These are phyloP conservation scores for Colletotrichum sp. DNA, from an alignment of 2,329 filamentous ascomycete species.

Conservation along the genomic window DNA sequence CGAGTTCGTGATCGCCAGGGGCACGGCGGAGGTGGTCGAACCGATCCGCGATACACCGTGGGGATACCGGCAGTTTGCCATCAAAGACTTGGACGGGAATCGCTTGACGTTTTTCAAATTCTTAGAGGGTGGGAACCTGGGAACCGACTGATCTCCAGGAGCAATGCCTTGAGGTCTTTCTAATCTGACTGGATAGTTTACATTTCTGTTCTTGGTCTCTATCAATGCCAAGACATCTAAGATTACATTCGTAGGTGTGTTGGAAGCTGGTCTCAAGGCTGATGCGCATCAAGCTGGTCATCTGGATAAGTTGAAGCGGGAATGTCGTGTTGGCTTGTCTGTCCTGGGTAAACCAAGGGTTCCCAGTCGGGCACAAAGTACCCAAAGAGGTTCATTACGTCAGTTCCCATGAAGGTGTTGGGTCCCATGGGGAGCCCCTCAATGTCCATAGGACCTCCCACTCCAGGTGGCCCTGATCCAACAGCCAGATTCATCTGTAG, in stretches of 20 bases:
- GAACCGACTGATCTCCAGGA: neutral
- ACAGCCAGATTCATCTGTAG: neutral
- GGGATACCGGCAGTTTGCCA: slow-evolving; percentile 3
- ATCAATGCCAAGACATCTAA: neutral
- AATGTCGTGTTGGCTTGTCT: neutral
- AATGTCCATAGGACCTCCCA: slow-evolving; percentile 15
- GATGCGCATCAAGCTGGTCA: neutral
- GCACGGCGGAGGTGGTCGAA: neutral
- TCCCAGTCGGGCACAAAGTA: slow-evolving; percentile 26
- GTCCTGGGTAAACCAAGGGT: slow-evolving; percentile 19
- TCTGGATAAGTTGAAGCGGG: neutral
- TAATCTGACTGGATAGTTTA: neutral
- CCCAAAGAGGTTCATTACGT: slow-evolving; percentile 30
- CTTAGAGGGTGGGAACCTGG: slow-evolving; percentile 1
- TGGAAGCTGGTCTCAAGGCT: neutral
- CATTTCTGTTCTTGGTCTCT: neutral
- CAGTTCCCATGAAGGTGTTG: slow-evolving; percentile 22
- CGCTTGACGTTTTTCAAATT: slow-evolving; percentile 6
- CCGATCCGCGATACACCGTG: neutral
- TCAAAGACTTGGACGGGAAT: neutral
- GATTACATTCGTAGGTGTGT: neutral
- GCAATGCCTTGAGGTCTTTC: neutral
- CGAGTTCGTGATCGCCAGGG: neutral
- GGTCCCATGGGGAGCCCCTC: neutral
- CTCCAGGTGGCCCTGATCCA: neutral